These are phyloP conservation scores for Pythium grandisporangium DNA, from an alignment of 352 stramenopile species.

Conservation along the genomic window DNA sequence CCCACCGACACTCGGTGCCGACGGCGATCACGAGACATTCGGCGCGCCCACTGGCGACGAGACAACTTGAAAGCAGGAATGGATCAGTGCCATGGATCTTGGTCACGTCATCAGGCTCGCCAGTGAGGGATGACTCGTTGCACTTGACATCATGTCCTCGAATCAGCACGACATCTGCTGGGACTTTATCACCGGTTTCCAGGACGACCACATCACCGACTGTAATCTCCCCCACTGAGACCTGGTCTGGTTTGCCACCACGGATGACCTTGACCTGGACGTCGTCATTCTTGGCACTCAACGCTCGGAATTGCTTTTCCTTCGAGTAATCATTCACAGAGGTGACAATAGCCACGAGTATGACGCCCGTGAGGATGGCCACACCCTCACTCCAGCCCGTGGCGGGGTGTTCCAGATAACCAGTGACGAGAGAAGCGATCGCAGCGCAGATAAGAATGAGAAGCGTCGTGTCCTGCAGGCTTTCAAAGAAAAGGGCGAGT, in stretches of 20 bases:
- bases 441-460: conserved; percentile 86
- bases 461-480: conserved; percentile 85
- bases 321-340: conserved; percentile 96
- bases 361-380: conserved; percentile 90
- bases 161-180: conserved; percentile 91
- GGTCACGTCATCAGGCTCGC: conserved; percentile 90
- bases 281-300: conserved; percentile 86
- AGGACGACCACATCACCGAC: conserved; percentile 90
- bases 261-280: conserved; percentile 78
- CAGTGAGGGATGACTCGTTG: conserved; percentile 95
- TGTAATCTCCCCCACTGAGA: conserved; percentile 62
- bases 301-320: conserved; percentile 82
- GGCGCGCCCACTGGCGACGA: conserved; percentile 59
- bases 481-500: conserved; percentile 77
- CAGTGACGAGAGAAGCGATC: conserved; percentile 77
- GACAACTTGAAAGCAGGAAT: conserved; percentile 83
- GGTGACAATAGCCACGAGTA: conserved; percentile 92
- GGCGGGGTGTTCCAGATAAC: conserved; percentile 65
- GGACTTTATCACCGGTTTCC: conserved; percentile 90
- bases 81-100: conserved; percentile 74
- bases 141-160: conserved; percentile 89
- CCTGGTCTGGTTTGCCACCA: conserved; percentile 50
- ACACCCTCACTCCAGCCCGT: conserved; percentile 93
- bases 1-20: conserved; percentile 75
- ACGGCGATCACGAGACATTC: conserved; percentile 83